Base-by-base conservation (phyloP, 108 stramenopile genomes). In the Stephanodiscus minutulus region DNA sequence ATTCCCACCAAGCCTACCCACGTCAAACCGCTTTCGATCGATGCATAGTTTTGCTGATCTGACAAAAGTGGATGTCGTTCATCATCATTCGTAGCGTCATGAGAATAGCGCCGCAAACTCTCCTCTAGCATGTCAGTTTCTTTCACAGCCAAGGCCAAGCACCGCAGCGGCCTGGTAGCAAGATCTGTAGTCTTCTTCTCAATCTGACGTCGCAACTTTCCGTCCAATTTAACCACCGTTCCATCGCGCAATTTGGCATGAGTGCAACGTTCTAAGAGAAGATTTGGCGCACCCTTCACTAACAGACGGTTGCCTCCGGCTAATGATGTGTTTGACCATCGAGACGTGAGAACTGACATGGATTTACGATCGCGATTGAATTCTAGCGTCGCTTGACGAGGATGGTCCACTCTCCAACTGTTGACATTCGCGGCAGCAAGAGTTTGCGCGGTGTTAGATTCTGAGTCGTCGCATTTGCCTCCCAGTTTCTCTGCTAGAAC, bases 261-360 rank as follows among this genome's bases (percentile, higher is more conserved):
- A 22, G 95, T 89, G 70, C 99, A 99, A 39, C 97, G 86, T 70
- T 91, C 87, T 24, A 98, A 63, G 9, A 99, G 71, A 53, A 93
- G 67, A 76, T 98, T 97, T 10, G 98, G 96, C 24, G 99, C 99
- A 41, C 99, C 99, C 86, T 99, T 99, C 49, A 98, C 97, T 8
- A 96, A 68, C 13, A 99, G 83, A 7, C 93, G 86, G 78, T 96
- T 97, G 55, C 72, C 66, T 33, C 52, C 41, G 18, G 60, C 31
- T 29, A 53, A 69, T 58, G 63, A 49, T 21, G 39, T 68, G 24
- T 67, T 65, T 47, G 39, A 85, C 73, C 66, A 86, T 59, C 33
- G 72, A 77, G 70, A 82, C 27, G 64, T 52, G 64, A 92, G 74
- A 31, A 90, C 89, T 25, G 87, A 87, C 91, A 89, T 89, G 50